These are phyloP conservation scores for Naganishia friedmannii DNA, from an alignment of 768 basidiomycete species.

Conservation along the genomic window DNA sequence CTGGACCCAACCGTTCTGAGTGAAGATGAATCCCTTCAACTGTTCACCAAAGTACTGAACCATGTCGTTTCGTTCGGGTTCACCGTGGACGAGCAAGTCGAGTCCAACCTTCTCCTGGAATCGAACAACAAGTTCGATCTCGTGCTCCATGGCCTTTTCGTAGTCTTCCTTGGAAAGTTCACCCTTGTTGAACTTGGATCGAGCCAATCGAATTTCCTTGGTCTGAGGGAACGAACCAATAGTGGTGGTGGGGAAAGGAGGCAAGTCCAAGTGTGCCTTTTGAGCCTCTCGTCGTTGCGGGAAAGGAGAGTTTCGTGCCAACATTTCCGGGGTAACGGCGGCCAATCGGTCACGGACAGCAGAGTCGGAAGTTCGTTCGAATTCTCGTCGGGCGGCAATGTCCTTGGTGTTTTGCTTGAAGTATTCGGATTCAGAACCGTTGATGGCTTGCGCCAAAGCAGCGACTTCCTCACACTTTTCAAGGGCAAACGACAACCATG, in stretches of 20 bases:
- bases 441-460: conserved; percentile 75
- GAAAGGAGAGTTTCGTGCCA: conserved; percentile 87
- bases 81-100: conserved; percentile 96
- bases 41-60: conserved; percentile 99
- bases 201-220: conserved; percentile 95
- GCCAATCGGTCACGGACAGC: conserved; percentile 92
- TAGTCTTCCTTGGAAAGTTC: conserved; percentile 83
- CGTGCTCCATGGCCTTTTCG: conserved; percentile 97
- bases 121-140: conserved; percentile 84
- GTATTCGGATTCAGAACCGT: conserved; percentile 74
- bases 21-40: conserved; percentile 92
- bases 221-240: conserved; percentile 99
- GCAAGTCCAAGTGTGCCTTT: conserved; percentile 79
- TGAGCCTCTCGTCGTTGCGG: conserved; percentile 80
- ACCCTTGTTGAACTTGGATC: conserved; percentile 88
- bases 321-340: conserved; percentile 78
- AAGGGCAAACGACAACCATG: conserved; percentile 97
- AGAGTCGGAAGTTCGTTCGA: conserved; percentile 89
- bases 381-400: conserved; percentile 89
- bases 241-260: conserved; percentile 97
- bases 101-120: conserved; percentile 97
- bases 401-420: conserved; percentile 85
- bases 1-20: conserved; percentile 98
- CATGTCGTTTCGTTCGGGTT: conserved; percentile 99
- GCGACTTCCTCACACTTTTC: conserved; percentile 94